Evolutionary conservation across 2,329 filamentous ascomycete species (phyloP).

Genomic region (Rutstroemia sp.): DNA sequence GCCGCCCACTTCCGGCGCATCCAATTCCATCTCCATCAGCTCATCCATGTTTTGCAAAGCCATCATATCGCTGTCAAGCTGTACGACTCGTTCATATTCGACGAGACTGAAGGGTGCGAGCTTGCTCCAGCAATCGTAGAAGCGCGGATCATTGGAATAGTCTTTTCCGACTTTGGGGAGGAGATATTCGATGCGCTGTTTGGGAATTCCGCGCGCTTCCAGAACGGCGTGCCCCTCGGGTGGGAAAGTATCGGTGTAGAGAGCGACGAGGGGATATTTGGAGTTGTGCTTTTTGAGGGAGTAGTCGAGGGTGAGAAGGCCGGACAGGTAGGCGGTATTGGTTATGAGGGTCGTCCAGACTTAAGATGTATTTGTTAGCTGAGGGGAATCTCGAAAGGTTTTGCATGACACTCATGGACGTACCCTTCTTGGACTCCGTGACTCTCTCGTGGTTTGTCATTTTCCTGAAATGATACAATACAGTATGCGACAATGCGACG

Average conservation of each 20-base stretch:
- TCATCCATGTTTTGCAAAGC: constrained; percentile 83
- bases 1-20: constrained; percentile 44
- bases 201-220: constrained; percentile 58
- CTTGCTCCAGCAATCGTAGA: constrained; percentile 89
- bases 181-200: constrained; percentile 65
- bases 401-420: neutral
- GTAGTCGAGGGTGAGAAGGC: constrained; percentile 73
- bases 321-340: constrained; percentile 73
- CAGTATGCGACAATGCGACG: neutral
- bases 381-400: neutral
- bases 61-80: constrained; percentile 86
- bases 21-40: constrained; percentile 74
- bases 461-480: neutral
- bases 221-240: constrained; percentile 61
- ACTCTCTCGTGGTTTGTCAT: constrained; percentile 16
- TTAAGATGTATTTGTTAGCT: constrained; percentile 31
- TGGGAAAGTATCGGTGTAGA: constrained; percentile 76
- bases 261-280: constrained; percentile 70
- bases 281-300: constrained; percentile 59
- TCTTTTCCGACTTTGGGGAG: constrained; percentile 55
- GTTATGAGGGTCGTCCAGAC: constrained; percentile 88
- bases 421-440: constrained; percentile 27
- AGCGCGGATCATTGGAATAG: constrained; percentile 71
- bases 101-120: constrained; percentile 69
- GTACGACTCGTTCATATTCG: constrained; percentile 73